Evolutionary conservation across 192 early-diverging fungal genomes (phyloP), one percentile per base, ranked within the genome.

Genomic region (Coemansia sp.): DNA sequence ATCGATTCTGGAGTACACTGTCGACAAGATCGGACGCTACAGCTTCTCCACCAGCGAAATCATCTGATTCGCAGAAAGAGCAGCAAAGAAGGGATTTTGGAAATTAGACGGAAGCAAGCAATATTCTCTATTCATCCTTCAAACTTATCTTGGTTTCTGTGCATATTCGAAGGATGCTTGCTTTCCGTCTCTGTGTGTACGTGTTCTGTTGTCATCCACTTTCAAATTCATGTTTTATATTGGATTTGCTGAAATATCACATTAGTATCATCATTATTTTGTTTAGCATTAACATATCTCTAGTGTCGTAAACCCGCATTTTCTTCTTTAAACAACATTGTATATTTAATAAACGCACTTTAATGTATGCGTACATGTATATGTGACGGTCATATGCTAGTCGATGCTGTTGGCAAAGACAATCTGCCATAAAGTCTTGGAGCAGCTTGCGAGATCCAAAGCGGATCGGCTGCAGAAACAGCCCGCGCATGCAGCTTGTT

Each of bases 401-500:
- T 11, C 5, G n/a, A 22, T 22, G 50, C 19, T 6, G 50, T 9
- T 22, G 50, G 50, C 5, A 12, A 6, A 53, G 50, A 53, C 6
- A 53, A 12, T 19, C 74, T 57, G 11, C 76, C 73, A 49, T 89
- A 93, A 48, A 92, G 91, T n/a, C 89, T 88, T 11, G 95, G 93
- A 13, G 94, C 88, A 5, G 89, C 89, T 66, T 89, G 85, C 0
- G 87, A 72, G 44, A 98, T 75, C 95, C 98, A 99, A 17, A 79
- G 65, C 41, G 91, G 86, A 66, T 97, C 90, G 6, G 95, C 88
- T 0, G 88, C 85, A 19, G 91, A 92, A 0, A 94, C 90, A 43
- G 91, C 88, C 14, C 95, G 87, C 54, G 97, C 89, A 80, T 97
- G 97, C 59, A 94, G 87, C 56, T 88, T 90, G 22, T 92, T 91